Base-by-base conservation (phyloP, 495 filamentous ascomycete species). In the Aspergillus biplanus region DNA sequence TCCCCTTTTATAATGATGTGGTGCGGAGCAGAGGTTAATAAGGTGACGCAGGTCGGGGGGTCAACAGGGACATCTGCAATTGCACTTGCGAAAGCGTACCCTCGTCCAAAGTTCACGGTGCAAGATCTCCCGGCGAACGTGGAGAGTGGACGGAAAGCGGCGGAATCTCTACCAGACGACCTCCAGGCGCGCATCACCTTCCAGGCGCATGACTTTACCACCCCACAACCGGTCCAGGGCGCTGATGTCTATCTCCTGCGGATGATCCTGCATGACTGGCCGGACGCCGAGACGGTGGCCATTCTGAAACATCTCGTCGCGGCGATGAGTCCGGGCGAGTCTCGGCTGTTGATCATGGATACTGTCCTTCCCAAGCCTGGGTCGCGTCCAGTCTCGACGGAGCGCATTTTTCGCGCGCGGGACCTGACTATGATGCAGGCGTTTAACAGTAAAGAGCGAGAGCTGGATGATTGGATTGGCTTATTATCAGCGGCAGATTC, bases 191-290 rank as follows among this genome's bases (percentile, higher is more conserved):
- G 82, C 3, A 71, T 86, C 49, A 60, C 65, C 0, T 86, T 81
- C 65, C 64, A 73, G 50, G 73, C 68, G 16, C 79, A 86, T 48
- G 76, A 84, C 58, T 81, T 87, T 63, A 81, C 84, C 70, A 55
- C 75, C 33, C 65, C 69, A 5, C 83, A 87, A 65, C 74, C 80
- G 0, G 66, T 82, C 7, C 59, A 65, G n/a, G 67, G 69, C 13
- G 85, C 85, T 6, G 82, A 85, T 49, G 75, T 83, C 12, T 87
- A 87, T 63, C 74, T 87, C 42, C 66, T 86, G 33, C 80, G 85
- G 32, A 71, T 76, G 58, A 77, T 86, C 27, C 63, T 87, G n/a
- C 85, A 87, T 62, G 82, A 86, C 63, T 80, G 79, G 74, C 65
- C 75, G 5, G 74, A 82, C 33, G 62, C 69, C n/a, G 73, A 84